A percentile compares a stretch with the other conserved stretches of the same genome.
These are phyloP conservation scores for Talaromyces sp. DNA, from an alignment of 2,329 filamentous ascomycete species.

Conservation along the genomic window DNA sequence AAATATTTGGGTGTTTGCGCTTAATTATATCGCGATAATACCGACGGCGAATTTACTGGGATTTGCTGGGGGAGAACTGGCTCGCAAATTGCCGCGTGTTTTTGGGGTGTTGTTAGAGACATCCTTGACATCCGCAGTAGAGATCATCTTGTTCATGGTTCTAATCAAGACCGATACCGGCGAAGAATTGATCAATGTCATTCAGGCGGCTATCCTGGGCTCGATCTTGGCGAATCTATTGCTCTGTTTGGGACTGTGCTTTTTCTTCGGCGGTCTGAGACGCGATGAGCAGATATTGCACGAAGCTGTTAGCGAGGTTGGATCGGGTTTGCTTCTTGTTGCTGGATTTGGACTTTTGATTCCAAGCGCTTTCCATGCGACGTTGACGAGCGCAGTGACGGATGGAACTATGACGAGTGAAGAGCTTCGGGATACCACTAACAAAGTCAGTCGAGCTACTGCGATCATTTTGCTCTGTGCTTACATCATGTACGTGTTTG, in stretches of 20 bases:
- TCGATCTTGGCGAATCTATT: conserved; percentile 80
- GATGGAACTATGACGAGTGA: conserved; percentile 24
- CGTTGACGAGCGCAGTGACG: conserved; percentile 42
- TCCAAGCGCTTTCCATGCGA: conserved; percentile 47
- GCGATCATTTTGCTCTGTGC: conserved; percentile 68
- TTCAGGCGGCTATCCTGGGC: conserved; percentile 64
- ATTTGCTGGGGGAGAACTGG: conserved; percentile 69
- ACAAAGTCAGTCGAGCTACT: conserved; percentile 67
- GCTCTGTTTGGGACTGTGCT: conserved; percentile 75
- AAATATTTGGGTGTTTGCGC: conserved; percentile 63
- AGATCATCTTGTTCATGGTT: conserved; percentile 79
- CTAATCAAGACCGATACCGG: conserved; percentile 56
- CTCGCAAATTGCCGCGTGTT: conserved; percentile 72
- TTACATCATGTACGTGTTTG: conserved; percentile 55
- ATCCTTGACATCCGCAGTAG: conserved; percentile 68
- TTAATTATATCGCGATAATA: conserved; percentile 74
- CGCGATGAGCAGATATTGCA: conserved; percentile 68
- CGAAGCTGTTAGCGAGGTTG: conserved; percentile 72
- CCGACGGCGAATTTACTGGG: conserved; percentile 72
- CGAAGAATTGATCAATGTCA: conserved; percentile 50
- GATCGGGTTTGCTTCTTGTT: conserved; percentile 71
- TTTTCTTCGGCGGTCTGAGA: conserved; percentile 69
- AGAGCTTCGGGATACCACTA: conserved; percentile 52
- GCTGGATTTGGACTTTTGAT: conserved; percentile 58
- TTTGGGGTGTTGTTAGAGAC: conserved; percentile 51